Percentiles rank a stretch among this genome's conserved stretches.
These are phyloP conservation scores for Trichosanthes cucumerina DNA, from an alignment of 306 rosid genomes.

Conservation along the genomic window DNA sequence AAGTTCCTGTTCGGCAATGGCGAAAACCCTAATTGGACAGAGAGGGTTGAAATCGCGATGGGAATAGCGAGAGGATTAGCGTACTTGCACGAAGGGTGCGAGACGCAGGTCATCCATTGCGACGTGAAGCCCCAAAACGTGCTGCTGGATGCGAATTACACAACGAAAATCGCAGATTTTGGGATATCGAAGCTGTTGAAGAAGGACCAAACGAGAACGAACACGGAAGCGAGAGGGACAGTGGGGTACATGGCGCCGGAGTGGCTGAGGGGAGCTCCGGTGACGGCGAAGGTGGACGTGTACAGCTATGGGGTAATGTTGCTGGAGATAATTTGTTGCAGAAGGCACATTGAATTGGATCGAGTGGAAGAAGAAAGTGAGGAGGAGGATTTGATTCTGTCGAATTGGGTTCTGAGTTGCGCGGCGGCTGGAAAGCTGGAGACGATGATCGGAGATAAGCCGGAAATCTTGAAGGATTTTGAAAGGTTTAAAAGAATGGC, in stretches of 20 bases:
- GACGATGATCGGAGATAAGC: background rate
- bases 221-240: slow-evolving; percentile 26
- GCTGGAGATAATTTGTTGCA: slow-evolving; percentile 24
- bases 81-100: slow-evolving; percentile 34
- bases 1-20: slow-evolving; percentile 12
- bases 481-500: slow-evolving; percentile 9
- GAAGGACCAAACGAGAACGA: slow-evolving; percentile 22
- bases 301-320: slow-evolving; percentile 29
- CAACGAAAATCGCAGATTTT: slow-evolving; percentile 25
- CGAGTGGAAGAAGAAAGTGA: slow-evolving; percentile 14
- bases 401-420: slow-evolving; percentile 15
- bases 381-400: slow-evolving; percentile 14
- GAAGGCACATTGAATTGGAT: slow-evolving; percentile 13
- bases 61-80: slow-evolving; percentile 21
- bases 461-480: background rate
- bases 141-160: slow-evolving; percentile 19
- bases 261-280: slow-evolving; percentile 23
- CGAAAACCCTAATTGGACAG: background rate
- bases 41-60: slow-evolving; percentile 12
- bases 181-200: slow-evolving; percentile 29
- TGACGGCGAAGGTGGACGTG: slow-evolving; percentile 24
- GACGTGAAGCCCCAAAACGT: slow-evolving; percentile 29
- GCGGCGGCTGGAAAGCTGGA: background rate
- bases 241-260: slow-evolving; percentile 34
- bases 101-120: slow-evolving; percentile 31